Conservation (phyloP, 371 early-diverging fungal genomes). For the Haplosporangium sp. region DNA sequence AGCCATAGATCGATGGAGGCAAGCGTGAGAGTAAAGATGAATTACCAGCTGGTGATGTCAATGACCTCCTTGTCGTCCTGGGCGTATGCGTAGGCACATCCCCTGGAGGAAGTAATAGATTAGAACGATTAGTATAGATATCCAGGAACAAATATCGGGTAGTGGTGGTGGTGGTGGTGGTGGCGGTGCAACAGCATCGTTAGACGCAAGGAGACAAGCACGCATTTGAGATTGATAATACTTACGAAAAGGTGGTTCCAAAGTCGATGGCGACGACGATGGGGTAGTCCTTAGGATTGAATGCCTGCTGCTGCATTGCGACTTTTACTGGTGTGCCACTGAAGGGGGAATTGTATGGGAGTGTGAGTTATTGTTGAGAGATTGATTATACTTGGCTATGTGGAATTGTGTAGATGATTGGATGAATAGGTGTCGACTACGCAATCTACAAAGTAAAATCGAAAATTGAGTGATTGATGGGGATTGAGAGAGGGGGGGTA, state of each 20-base stretch:
- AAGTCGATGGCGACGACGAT: slow-evolving; percentile 64
- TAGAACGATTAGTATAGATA: not conserved
- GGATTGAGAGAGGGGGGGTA: too few species aligned
- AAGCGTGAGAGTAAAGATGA: not conserved
- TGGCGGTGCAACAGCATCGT: not conserved
- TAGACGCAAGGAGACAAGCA: not conserved
- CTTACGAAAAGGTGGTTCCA: slow-evolving; percentile 68
- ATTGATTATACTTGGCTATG: too few species aligned
- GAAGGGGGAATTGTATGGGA: too few species aligned
- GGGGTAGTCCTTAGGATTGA: slow-evolving; percentile 54
- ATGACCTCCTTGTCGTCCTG: slow-evolving; percentile 64
- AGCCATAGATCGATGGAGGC: too few species aligned
- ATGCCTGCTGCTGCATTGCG: slow-evolving; percentile 41
- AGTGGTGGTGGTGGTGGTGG: not conserved
- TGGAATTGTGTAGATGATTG: too few species aligned
- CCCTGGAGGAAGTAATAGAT: slow-evolving; percentile 24
- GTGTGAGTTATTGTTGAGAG: too few species aligned
- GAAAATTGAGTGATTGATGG: too few species aligned
- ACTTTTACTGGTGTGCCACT: not conserved
- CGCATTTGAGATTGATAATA: not conserved
- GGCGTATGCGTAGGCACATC: slow-evolving; percentile 72
- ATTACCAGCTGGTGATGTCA: slow-evolving; percentile 70
- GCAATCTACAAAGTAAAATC: too few species aligned
- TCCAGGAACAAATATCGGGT: not conserved
- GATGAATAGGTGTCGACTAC: too few species aligned